Base-by-base conservation (phyloP, 257 asterid genomes). In the Solanum medicagineum region DNA sequence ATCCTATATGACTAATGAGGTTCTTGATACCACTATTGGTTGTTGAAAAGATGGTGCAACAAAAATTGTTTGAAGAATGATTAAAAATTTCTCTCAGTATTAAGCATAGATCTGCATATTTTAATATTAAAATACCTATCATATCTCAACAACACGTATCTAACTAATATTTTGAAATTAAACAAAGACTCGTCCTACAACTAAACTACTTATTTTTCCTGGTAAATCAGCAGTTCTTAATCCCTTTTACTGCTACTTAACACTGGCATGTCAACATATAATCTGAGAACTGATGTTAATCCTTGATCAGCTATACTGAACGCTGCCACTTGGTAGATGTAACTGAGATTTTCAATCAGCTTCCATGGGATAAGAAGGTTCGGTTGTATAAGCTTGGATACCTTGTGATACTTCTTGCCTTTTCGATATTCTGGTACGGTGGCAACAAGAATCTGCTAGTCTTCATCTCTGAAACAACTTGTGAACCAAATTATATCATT, bases 311-410 rank as follows among this genome's bases (percentile, higher is more conserved):
- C 88, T 95, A 93, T 85, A 89, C 84, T 49, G 83, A 87, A 65
- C 73, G 74, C 16, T 90, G 85, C 59, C 96, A 95, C 89, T 89
- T 95, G 87, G 81, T 95, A 73, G 96, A 95, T 87, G 98, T 95
- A 51, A 95, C 99, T 45, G 99, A 95, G 89, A 94, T 95, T 87
- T 95, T 95, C 91, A 94, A 92, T 89, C 97, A 91, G 87, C 94
- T 95, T 84, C 87, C 91, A 2, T 84, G 92, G 92, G 97, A 90
- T 81, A 95, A 94, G 92, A 92, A 85, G 89, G 84, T 91, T 54
- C 87, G 97, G 71, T 57, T 94, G 29, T 92, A 84, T 92, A 95
- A 94, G 94, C 94, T 95, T 69, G 97, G 95, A 74, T 95, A 93
- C 87, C 85, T 91, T 62, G 88, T 91, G 83, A 19, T 93, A 87